Evolutionary conservation across 2,329 filamentous ascomycete species (phyloP).

Genomic region (Moelleriella libera): DNA sequence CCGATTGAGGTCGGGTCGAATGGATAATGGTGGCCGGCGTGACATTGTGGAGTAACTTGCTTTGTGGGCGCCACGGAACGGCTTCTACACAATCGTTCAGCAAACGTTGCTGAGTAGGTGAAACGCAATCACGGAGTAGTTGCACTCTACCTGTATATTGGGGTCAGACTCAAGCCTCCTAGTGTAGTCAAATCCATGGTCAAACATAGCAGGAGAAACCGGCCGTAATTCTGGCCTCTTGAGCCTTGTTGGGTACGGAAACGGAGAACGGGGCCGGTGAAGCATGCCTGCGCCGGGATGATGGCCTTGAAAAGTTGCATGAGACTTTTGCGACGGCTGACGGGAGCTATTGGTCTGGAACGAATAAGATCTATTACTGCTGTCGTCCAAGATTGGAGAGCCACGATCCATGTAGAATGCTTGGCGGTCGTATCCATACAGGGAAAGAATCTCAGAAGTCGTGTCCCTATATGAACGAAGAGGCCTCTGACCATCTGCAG

Average conservation of each 20-base stretch:
- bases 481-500: conserved; percentile 26
- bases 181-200: conserved; percentile 32
- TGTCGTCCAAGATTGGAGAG: conserved; percentile 28
- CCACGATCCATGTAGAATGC: conserved; percentile 27
- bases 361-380: conserved; percentile 37
- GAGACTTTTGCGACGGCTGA: conserved; percentile 30
- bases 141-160: conserved; percentile 26
- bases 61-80: conserved; percentile 27
- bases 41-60: conserved; percentile 19
- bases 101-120: not conserved
- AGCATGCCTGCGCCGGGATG: conserved; percentile 21
- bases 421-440: conserved; percentile 38
- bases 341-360: conserved; percentile 37
- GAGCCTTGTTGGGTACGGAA: conserved; percentile 42
- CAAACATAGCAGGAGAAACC: conserved; percentile 32
- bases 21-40: conserved; percentile 22
- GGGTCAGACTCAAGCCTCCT: conserved; percentile 36
- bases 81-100: conserved; percentile 20
- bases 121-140: not conserved
- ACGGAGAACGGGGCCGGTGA: conserved; percentile 43
- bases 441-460: conserved; percentile 39
- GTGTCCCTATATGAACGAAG: conserved; percentile 36
- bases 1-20: conserved; percentile 24
- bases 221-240: conserved; percentile 37
- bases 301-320: conserved; percentile 31